These are phyloP conservation scores for Fusarium sp. DNA, from an alignment of 2,329 filamentous ascomycete genomes.

Conservation along the genomic window DNA sequence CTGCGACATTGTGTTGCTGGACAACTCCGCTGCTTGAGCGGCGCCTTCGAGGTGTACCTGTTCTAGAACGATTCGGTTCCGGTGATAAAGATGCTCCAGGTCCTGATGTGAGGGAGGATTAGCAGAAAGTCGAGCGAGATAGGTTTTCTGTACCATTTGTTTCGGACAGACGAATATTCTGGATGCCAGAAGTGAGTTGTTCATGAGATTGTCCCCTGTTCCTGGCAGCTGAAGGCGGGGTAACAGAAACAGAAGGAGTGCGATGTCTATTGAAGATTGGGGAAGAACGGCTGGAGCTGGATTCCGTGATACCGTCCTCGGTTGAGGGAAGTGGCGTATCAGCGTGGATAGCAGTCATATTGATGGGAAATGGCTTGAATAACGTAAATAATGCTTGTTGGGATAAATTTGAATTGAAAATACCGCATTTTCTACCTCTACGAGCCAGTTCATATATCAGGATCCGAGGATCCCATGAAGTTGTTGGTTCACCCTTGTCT, in stretches of 20 bases:
- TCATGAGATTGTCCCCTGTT: neutral
- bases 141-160: neutral
- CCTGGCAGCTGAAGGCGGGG: neutral
- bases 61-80: neutral
- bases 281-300: neutral
- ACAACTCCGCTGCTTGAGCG: slow-evolving; percentile 18
- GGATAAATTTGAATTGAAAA: neutral
- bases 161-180: slow-evolving; percentile 17
- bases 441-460: neutral
- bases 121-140: neutral
- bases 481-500: slow-evolving; percentile 6
- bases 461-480: neutral
- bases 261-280: neutral
- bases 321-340: slow-evolving; percentile 2
- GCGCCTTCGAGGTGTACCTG: neutral
- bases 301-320: neutral
- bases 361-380: neutral
- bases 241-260: slow-evolving; percentile 29
- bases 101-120: neutral
- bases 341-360: neutral
- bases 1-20: slow-evolving; percentile 36
- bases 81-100: slow-evolving; percentile 19
- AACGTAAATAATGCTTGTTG: neutral
- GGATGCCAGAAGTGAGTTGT: neutral
- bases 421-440: neutral